Percentiles rank a stretch among this genome's conserved stretches.
Conservation (phyloP, 768 basidiomycete species). For the Neoboletus magnificus region DNA sequence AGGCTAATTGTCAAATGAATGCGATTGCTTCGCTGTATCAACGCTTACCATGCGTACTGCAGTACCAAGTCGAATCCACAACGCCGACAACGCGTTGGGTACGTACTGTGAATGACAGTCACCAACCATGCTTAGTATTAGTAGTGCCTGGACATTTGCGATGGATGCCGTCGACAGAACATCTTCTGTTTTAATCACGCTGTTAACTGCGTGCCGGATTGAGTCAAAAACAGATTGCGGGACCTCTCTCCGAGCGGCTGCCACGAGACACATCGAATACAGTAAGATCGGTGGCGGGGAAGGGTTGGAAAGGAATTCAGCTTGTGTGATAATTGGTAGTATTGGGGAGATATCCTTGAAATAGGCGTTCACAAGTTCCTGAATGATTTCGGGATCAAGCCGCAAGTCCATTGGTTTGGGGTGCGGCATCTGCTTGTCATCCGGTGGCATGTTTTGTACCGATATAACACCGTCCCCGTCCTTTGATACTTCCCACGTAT, state of each 20-base stretch:
- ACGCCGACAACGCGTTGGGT: constrained; percentile 77
- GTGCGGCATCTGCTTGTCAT: constrained; percentile 52
- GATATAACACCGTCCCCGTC: constrained; percentile 86
- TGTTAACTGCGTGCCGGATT: constrained; percentile 83
- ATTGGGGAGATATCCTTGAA: constrained; percentile 87
- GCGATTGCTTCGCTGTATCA: constrained; percentile 1
- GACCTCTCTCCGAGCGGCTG: constrained; percentile 80
- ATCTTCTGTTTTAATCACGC: constrained; percentile 84
- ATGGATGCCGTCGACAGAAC: constrained; percentile 84
- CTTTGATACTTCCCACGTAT: constrained; percentile 81
- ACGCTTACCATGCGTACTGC: constrained; percentile 88
- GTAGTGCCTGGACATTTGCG: constrained; percentile 81
- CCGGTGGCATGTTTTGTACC: constrained; percentile 59
- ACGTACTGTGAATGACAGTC: constrained; percentile 91
- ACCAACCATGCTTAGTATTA: constrained; percentile 83
- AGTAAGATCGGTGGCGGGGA: constrained; percentile 79
- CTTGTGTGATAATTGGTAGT: constrained; percentile 83
- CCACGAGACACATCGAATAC: constrained; percentile 92
- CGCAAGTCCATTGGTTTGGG: constrained; percentile 67
- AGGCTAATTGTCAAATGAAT: constrained; percentile 13
- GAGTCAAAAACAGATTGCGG: constrained; percentile 87
- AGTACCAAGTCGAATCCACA: constrained; percentile 83
- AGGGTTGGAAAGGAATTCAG: constrained; percentile 77
- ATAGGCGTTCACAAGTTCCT: constrained; percentile 86
- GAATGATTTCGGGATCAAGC: constrained; percentile 74